Percentiles rank a stretch among this genome's conserved stretches.
These are phyloP conservation scores for Lycium ferocissimum DNA, from an alignment of 257 asterid genomes.

Conservation along the genomic window DNA sequence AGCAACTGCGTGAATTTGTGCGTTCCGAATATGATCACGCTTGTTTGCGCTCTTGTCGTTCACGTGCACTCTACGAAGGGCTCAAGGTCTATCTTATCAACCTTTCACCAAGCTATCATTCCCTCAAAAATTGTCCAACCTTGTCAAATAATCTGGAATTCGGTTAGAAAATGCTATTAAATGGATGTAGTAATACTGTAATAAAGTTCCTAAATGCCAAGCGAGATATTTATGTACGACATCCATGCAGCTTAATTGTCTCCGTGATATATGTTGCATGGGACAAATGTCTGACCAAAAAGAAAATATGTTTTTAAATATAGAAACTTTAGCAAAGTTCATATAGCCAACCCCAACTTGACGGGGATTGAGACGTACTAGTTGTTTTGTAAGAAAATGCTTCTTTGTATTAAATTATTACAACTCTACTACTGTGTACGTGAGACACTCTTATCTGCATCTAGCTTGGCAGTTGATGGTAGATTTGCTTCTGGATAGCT, in stretches of 20 bases:
- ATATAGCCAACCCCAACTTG: neutral
- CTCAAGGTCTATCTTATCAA: constrained; percentile 60
- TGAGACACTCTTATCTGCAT: constrained; percentile 12
- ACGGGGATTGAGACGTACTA: neutral
- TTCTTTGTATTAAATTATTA: neutral
- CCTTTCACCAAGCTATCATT: constrained; percentile 24
- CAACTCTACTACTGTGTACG: neutral
- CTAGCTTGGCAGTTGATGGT: constrained; percentile 21
- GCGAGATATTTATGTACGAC: neutral
- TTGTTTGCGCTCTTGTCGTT: constrained; percentile 92
- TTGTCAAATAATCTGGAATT: neutral
- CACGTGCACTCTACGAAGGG: constrained; percentile 94
- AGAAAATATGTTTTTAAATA: neutral
- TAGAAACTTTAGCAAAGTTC: neutral
- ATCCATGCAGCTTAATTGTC: neutral
- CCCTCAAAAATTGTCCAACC: constrained; percentile 10
- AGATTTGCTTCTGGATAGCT: constrained; percentile 8
- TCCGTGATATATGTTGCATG: neutral
- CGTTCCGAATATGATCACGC: constrained; percentile 96
- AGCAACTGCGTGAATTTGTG: constrained; percentile 85
- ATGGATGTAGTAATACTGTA: neutral
- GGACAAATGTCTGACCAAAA: constrained; percentile 4
- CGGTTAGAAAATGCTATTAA: neutral
- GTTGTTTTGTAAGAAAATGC: neutral
- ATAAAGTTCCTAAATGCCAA: neutral